Percentiles rank a stretch among this genome's conserved stretches.
Conservation (phyloP, 164 flowering plant species). For the Akebia trifoliata region DNA sequence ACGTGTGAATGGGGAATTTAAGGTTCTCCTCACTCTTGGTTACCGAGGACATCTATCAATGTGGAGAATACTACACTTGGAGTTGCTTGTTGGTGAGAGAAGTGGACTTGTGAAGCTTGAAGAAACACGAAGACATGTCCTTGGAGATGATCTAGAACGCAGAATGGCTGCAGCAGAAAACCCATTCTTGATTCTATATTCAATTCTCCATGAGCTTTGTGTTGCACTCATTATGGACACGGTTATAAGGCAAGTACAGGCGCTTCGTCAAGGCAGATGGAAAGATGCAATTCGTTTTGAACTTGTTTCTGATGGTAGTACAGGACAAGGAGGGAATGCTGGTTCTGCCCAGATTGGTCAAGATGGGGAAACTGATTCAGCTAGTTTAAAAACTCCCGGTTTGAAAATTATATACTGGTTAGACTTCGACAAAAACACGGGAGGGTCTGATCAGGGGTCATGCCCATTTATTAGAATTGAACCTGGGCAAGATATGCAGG, state of each 20-base stretch:
- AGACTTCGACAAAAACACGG: conserved; percentile 55
- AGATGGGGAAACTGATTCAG: conserved; percentile 79
- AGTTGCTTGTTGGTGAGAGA: conserved; percentile 92
- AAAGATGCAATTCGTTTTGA: conserved; percentile 95
- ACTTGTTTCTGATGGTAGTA: conserved; percentile 60
- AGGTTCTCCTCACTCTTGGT: conserved; percentile 88
- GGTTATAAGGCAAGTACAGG: conserved; percentile 80
- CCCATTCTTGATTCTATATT: conserved; percentile 72
- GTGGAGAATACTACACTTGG: conserved; percentile 96
- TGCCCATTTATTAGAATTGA: conserved; percentile 83
- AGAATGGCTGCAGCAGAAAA: conserved; percentile 89
- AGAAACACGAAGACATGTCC: conserved; percentile 60
- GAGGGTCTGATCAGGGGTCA: conserved; percentile 50
- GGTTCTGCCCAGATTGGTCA: conserved; percentile 43
- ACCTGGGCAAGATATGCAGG: conserved; percentile 81
- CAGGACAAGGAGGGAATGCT: conserved; percentile 47
- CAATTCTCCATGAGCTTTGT: conserved; percentile 91
- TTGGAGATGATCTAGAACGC: conserved; percentile 96
- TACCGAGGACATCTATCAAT: conserved; percentile 84
- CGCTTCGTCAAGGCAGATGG: conserved; percentile 89
- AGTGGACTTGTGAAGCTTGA: conserved; percentile 79
- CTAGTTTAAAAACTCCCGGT: conserved; percentile 78
- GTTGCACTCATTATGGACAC: conserved; percentile 93
- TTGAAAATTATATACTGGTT: conserved; percentile 85
- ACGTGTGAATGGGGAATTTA: conserved; percentile 88